phyloP scores from a whole-genome alignment of 345 rosid genomes.

The Cardamine chenopodiifolia region DNA sequence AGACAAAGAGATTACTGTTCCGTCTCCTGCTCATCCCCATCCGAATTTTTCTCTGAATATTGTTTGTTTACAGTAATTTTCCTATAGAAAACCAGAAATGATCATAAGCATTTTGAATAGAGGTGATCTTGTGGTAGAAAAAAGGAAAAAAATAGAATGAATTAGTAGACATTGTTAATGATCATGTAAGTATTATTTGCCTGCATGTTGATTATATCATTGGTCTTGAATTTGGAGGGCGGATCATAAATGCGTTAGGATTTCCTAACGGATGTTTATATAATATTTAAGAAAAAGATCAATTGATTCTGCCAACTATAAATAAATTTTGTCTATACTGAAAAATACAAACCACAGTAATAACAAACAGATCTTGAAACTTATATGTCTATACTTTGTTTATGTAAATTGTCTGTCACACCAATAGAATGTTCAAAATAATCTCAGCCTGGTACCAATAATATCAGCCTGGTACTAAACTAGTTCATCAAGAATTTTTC shows the following conservation, averaged over 20 bases:
- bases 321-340: background rate
- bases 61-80: background rate
- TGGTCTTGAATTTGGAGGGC: background rate
- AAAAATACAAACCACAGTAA: background rate
- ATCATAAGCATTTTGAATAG: background rate
- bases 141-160: background rate
- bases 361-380: conserved; percentile 5
- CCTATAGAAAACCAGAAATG: background rate
- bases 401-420: background rate
- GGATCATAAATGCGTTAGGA: background rate
- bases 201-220: background rate
- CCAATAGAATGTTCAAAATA: background rate
- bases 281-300: background rate
- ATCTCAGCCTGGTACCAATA: background rate
- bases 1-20: conserved; percentile 31
- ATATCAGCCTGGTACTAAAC: background rate
- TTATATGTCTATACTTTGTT: background rate
- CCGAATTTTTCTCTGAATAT: background rate
- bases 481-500: background rate
- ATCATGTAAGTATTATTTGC: conserved; percentile 12
- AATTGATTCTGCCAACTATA: background rate
- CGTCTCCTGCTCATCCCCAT: background rate
- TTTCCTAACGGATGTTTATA: background rate
- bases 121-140: background rate
- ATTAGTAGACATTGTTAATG: background rate